Evolutionary conservation across 352 stramenopile species (phyloP).

Genomic region (Salisapilia sapeloensis): DNA sequence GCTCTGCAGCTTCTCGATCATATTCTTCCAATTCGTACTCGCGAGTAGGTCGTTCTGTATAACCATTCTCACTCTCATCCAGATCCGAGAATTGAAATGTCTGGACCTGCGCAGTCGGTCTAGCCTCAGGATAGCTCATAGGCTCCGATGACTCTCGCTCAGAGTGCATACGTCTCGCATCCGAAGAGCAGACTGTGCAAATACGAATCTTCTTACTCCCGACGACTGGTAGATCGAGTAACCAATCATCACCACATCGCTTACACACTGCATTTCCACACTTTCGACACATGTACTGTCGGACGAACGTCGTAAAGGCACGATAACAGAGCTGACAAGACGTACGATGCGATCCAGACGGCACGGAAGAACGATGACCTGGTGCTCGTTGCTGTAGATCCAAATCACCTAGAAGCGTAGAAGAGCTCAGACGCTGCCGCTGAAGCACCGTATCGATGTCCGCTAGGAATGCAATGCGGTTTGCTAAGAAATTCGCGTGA

Average conservation of each 20-base stretch:
- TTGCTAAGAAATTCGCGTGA: constrained; percentile 40
- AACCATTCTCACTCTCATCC: too few species aligned
- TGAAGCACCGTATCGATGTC: constrained; percentile 66
- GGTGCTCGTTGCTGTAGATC: constrained; percentile 24
- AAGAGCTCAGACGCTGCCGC: constrained; percentile 64
- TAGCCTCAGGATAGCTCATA: too few species aligned
- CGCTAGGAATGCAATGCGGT: constrained; percentile 44
- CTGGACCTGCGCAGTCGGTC: too few species aligned
- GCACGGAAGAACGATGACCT: too few species aligned
- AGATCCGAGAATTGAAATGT: too few species aligned
- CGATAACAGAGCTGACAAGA: constrained; percentile 71
- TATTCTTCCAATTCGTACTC: too few species aligned
- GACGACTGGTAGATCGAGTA: constrained; percentile 61
- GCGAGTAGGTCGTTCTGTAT: too few species aligned
- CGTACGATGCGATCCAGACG: too few species aligned
- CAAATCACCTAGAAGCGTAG: constrained; percentile 54
- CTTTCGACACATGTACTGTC: constrained; percentile 51
- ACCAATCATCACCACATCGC: constrained; percentile 66
- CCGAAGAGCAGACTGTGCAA: constrained; percentile 66
- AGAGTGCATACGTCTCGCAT: constrained; percentile 40
- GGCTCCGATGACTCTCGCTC: constrained; percentile 4
- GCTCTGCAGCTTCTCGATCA: too few species aligned
- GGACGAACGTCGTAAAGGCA: constrained; percentile 32
- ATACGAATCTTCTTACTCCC: constrained; percentile 65
- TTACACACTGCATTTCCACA: constrained; percentile 61